These are phyloP conservation scores for Apocynum venetum DNA, from an alignment of 257 asterid genomes.

Conservation along the genomic window DNA sequence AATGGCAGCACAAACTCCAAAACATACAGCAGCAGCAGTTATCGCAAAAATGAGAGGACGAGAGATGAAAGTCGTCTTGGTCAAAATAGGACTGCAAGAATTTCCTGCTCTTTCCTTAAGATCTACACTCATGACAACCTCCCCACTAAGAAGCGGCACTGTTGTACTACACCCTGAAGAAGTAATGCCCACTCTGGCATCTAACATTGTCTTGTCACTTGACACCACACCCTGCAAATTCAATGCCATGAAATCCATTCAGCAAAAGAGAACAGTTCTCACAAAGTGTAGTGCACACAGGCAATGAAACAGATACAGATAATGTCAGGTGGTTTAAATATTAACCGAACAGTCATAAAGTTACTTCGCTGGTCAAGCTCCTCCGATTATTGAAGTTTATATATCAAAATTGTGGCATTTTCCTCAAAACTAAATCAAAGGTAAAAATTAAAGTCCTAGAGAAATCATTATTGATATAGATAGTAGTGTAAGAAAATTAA, in stretches of 20 bases:
- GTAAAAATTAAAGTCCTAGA: background rate
- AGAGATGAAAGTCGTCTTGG: slow-evolving; percentile 31
- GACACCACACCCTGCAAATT: slow-evolving; percentile 39
- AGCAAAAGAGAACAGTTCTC: slow-evolving; percentile 4
- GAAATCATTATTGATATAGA: background rate
- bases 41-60: slow-evolving; percentile 42
- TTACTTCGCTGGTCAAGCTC: background rate
- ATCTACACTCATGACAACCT: slow-evolving; percentile 45
- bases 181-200: slow-evolving; percentile 12
- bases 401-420: background rate
- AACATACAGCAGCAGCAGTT: slow-evolving; percentile 54
- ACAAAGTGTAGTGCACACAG: background rate
- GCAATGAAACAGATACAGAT: background rate
- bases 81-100: slow-evolving; percentile 31
- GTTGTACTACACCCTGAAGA: slow-evolving; percentile 27
- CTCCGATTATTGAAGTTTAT: background rate
- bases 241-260: slow-evolving; percentile 11
- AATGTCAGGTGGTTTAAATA: too few relatives aligned
- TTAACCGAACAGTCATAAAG: background rate
- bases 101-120: slow-evolving; percentile 32
- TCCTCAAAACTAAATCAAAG: background rate
- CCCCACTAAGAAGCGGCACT: slow-evolving; percentile 54
- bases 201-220: slow-evolving; percentile 21
- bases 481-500: background rate
- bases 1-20: slow-evolving; percentile 58